A percentile compares a stretch with the other conserved stretches of the same genome.
phyloP scores from a whole-genome alignment of 257 asterid genomes.

The Penstemon newberryi region DNA sequence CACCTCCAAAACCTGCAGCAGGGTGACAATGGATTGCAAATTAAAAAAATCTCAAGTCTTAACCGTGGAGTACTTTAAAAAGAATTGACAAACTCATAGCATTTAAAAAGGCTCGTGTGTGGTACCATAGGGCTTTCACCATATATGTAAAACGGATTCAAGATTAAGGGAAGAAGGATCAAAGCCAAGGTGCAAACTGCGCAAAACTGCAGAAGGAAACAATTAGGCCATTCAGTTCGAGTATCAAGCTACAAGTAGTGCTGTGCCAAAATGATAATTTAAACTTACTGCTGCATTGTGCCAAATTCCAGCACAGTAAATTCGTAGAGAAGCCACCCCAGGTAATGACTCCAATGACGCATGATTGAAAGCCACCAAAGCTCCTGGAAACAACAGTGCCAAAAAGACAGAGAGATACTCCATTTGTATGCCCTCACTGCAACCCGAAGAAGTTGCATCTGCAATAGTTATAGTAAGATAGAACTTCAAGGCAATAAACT shows the following conservation, averaged over 20 bases:
- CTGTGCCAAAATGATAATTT: not conserved
- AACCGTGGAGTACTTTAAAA: constrained; percentile 13
- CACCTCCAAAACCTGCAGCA: constrained; percentile 70
- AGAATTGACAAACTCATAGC: constrained; percentile 20
- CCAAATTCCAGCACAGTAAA: constrained; percentile 96
- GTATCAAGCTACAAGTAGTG: constrained; percentile 24
- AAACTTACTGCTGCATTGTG: constrained; percentile 82
- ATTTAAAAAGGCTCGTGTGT: constrained; percentile 16
- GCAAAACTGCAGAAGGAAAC: constrained; percentile 57
- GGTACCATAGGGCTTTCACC: constrained; percentile 73
- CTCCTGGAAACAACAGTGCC: constrained; percentile 88
- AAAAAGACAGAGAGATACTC: constrained; percentile 81
- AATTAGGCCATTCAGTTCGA: constrained; percentile 28
- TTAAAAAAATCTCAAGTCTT: not conserved
- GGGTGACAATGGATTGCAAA: constrained; percentile 25
- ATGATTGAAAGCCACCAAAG: constrained; percentile 80
- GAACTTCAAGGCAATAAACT: constrained; percentile 11
- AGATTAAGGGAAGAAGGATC: constrained; percentile 55
- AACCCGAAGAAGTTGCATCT: constrained; percentile 43
- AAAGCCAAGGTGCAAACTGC: constrained; percentile 59
- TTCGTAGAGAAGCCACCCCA: constrained; percentile 65
- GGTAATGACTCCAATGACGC: constrained; percentile 62
- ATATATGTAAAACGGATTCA: constrained; percentile 67
- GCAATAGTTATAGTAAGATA: constrained; percentile 35
- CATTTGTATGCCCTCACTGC: constrained; percentile 84